Evolutionary conservation across 2,329 filamentous ascomycete species (phyloP), one percentile per base, ranked within the genome.

Genomic region (Westerdykella sp.): DNA sequence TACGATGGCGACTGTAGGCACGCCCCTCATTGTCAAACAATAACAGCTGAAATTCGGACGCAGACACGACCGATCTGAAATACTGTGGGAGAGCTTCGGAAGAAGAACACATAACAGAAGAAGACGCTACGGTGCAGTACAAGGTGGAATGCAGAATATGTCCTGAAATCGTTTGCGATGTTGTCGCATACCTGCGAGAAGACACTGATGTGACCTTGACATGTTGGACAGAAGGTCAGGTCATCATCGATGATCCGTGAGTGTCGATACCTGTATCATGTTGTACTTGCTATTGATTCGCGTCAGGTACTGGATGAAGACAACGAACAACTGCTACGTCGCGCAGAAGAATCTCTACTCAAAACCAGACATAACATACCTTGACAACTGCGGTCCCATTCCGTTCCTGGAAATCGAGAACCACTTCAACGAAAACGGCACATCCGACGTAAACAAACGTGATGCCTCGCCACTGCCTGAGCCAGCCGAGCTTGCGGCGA

Each of bases 321-420:
- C 60, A 21, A 58, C 55, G 16, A 56, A 60, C 42, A 61, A 62
- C 40, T 63, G 59, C 47, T 63, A 62, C 41, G 56, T 63, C 18
- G 51, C 57, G 1, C 43, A 50, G 22, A 61, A 56, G 14, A 49
- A 49, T 9, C 46, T 63, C 4, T 55, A 57, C 40, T 49, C 46
- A 7, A 53, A 52, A 12, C 58, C 58, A 5, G 49, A 62, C 34
- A 50, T 50, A 10, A 48, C 48, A 5, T 48, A 53, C 38, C 55
- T 63, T 10, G 55, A 62, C 35, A 45, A 50, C 25, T 63, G 59
- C 44, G 57, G 60, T 1, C 60, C 59, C 1, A 53, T 61, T 16
- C 60, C 60, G 0, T 44, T 51, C 2, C 51, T 63, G 11, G 57
- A 63, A 31, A 23, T 41, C 3, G 40, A 42, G 9, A 44, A 44